Evolutionary conservation across 2,329 filamentous ascomycete species (phyloP).

Genomic region (Penicillium sclerotigenum): DNA sequence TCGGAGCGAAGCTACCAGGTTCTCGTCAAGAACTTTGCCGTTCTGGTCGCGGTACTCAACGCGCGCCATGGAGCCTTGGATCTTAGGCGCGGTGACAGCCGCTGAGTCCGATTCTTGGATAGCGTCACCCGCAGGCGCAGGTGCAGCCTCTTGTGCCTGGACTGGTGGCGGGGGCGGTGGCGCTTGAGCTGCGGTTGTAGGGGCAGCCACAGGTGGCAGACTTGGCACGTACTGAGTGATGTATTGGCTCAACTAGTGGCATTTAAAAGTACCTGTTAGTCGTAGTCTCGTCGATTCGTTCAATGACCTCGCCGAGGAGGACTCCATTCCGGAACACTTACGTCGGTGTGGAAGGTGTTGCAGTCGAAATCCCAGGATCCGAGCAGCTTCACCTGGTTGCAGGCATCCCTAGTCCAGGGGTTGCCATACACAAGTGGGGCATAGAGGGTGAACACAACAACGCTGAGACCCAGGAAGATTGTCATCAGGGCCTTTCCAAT

Average conservation of each 20-base stretch:
- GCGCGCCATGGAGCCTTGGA: conserved; percentile 67
- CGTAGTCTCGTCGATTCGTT: conserved; percentile 16
- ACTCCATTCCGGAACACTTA: conserved; percentile 57
- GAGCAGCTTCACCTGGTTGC: conserved; percentile 82
- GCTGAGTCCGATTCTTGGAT: conserved; percentile 21
- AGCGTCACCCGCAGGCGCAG: conserved; percentile 12
- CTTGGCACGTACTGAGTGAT: conserved; percentile 30
- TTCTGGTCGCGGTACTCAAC: conserved; percentile 94
- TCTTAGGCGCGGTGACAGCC: conserved; percentile 21
- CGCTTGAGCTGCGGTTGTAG: conserved; percentile 23
- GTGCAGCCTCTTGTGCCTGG: conserved; percentile 18
- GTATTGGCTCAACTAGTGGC: conserved; percentile 40
- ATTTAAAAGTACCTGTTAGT: conserved; percentile 24
- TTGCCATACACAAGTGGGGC: conserved; percentile 91
- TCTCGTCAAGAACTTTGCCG: conserved; percentile 80
- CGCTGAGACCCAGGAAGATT: conserved; percentile 68
- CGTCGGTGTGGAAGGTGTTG: conserved; percentile 82
- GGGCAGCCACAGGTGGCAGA: conserved; percentile 18
- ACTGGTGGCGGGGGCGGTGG: conserved; percentile 12
- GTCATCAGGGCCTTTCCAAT: conserved; percentile 73
- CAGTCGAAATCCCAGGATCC: conserved; percentile 96
- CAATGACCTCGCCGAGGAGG: conserved; percentile 30
- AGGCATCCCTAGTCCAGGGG: conserved; percentile 85
- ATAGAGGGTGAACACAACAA: conserved; percentile 77
- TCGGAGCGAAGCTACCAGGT: conserved; percentile 72